These are phyloP conservation scores for Sicyos edulis DNA, from an alignment of 306 rosid genomes.

Conservation along the genomic window DNA sequence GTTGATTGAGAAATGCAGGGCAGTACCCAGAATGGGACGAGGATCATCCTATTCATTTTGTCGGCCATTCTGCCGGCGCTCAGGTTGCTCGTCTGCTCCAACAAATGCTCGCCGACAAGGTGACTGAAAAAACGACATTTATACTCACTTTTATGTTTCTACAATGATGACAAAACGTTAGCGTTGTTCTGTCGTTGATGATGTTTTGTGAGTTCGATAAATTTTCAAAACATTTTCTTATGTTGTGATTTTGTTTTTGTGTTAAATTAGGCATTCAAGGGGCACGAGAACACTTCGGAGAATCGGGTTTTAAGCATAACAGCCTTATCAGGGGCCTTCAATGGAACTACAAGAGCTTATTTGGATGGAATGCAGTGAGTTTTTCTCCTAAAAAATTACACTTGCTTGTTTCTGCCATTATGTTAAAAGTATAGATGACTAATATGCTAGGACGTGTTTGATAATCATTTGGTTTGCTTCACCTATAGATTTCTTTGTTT, in stretches of 20 bases:
- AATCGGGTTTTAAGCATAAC: constrained; percentile 81
- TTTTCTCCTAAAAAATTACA: neutral
- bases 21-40: constrained; percentile 97
- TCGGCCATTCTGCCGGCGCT: constrained; percentile 94
- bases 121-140: constrained; percentile 26
- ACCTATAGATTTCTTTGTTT: neutral
- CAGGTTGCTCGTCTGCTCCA: constrained; percentile 91
- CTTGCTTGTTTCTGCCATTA: neutral
- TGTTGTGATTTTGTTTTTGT: neutral
- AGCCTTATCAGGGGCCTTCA: constrained; percentile 88
- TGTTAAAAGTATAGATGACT: neutral
- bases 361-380: constrained; percentile 95
- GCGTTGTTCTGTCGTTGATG: neutral
- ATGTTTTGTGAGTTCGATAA: neutral
- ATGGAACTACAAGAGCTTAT: constrained; percentile 94
- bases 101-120: constrained; percentile 98
- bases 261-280: constrained; percentile 58
- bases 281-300: constrained; percentile 61
- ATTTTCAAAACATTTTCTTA: neutral
- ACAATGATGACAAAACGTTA: neutral
- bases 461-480: neutral
- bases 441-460: too few relatives aligned
- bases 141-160: neutral
- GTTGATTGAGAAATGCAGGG: constrained; percentile 47
- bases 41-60: constrained; percentile 89